Percentiles rank a stretch among this genome's conserved stretches.
Evolutionary conservation across 352 stramenopile species (phyloP).

Genomic region (Pythium pectinolyticum): DNA sequence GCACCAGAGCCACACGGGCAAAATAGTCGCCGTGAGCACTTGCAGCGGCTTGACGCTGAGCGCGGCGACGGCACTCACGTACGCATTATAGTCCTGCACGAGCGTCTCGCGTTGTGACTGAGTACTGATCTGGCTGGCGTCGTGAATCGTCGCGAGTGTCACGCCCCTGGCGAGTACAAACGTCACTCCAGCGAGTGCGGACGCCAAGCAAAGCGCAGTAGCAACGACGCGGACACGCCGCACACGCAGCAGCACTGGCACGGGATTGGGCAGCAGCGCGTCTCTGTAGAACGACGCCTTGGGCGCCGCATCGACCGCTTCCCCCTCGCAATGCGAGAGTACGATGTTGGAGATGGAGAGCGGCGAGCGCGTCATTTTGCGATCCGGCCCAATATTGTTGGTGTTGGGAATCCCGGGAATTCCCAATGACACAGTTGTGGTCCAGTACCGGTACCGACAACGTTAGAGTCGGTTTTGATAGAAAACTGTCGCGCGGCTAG

Average conservation of each 20-base stretch:
- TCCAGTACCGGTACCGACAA: background rate
- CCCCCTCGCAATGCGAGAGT: slow-evolving; percentile 40
- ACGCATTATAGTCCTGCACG: slow-evolving; percentile 36
- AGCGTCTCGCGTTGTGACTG: slow-evolving; percentile 7
- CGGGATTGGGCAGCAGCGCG: slow-evolving; percentile 25
- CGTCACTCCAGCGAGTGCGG: slow-evolving; percentile 10
- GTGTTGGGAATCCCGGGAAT: background rate
- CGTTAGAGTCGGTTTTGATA: slow-evolving; percentile 1
- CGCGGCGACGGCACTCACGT: slow-evolving; percentile 36
- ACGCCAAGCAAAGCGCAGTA: background rate
- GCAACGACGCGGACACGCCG: slow-evolving; percentile 14
- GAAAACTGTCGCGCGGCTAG: background rate
- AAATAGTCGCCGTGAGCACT: slow-evolving; percentile 40
- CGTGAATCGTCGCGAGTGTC: slow-evolving; percentile 10
- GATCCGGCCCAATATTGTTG: background rate
- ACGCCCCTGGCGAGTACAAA: slow-evolving; percentile 10
- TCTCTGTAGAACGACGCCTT: slow-evolving; percentile 30
- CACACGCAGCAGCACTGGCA: slow-evolving; percentile 29
- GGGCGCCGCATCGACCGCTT: slow-evolving; percentile 9
- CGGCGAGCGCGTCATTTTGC: slow-evolving; percentile 39
- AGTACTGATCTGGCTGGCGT: background rate
- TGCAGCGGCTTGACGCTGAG: slow-evolving; percentile 51
- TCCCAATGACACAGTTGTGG: background rate
- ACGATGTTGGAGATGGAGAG: slow-evolving; percentile 71
- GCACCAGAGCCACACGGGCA: slow-evolving; percentile 54